Conservation (phyloP, 306 rosid genomes). For the Dryas alaskensis region DNA sequence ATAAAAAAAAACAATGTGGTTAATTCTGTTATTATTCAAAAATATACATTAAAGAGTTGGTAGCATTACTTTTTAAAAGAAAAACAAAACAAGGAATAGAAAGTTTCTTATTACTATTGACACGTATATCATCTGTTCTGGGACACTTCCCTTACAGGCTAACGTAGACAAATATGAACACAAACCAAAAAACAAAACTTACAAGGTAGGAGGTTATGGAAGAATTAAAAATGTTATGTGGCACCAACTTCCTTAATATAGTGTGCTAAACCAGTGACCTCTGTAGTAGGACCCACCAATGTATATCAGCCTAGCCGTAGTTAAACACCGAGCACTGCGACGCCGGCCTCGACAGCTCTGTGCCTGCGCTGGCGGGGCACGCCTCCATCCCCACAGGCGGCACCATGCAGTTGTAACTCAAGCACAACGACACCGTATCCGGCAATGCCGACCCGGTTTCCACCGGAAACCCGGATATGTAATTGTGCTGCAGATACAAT, state of each 20-base stretch:
- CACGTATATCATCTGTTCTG: background rate
- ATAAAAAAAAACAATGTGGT: too few species aligned
- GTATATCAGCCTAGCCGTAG: conserved; percentile 7
- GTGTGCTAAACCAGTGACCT: background rate
- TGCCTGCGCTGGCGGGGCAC: conserved; percentile 60
- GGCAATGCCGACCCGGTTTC: conserved; percentile 39
- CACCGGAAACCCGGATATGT: conserved; percentile 39
- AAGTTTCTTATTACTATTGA: background rate
- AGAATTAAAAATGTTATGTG: background rate
- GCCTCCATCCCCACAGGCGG: conserved; percentile 38
- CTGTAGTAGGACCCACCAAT: background rate
- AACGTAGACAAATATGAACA: background rate
- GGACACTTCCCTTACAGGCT: background rate
- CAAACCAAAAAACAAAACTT: background rate
- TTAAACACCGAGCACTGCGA: conserved; percentile 51
- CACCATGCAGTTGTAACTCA: conserved; percentile 68
- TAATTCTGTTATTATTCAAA: too few species aligned
- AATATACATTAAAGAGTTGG: too few species aligned
- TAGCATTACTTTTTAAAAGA: too few species aligned
- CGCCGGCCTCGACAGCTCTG: conserved; percentile 44
- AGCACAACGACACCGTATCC: conserved; percentile 59
- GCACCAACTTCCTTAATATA: background rate
- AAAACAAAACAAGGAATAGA: too few species aligned
- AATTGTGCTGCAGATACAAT: conserved; percentile 71
- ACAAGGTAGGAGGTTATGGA: background rate